Percentiles rank a stretch among this genome's conserved stretches.
Evolutionary conservation across 306 rosid species (phyloP).

Genomic region (Rosa persica): DNA sequence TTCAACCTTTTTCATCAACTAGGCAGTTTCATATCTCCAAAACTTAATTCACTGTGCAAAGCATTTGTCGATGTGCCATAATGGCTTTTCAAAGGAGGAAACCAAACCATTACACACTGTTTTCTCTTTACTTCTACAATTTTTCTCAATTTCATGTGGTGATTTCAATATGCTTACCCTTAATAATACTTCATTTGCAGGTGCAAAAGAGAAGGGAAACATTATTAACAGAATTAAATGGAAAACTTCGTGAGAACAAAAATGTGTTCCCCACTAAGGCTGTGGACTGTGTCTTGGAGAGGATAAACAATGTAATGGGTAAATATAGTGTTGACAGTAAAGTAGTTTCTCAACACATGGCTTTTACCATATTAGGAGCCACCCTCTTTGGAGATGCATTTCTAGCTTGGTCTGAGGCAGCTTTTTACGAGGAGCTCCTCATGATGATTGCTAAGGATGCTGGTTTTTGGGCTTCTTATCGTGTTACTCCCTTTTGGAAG

Average conservation of each 20-base stretch:
- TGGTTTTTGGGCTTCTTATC: conserved; percentile 72
- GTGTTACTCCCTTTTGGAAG: conserved; percentile 73
- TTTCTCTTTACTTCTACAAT: background rate
- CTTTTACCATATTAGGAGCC: conserved; percentile 73
- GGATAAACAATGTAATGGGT: conserved; percentile 39
- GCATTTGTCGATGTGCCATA: background rate
- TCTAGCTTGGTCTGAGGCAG: conserved; percentile 71
- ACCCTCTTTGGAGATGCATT: conserved; percentile 74
- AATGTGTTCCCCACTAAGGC: conserved; percentile 42
- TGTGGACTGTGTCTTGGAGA: conserved; percentile 50
- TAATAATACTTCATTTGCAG: conserved; percentile 32
- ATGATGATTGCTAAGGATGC: conserved; percentile 79
- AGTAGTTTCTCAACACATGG: conserved; percentile 72
- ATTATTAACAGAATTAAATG: conserved; percentile 51
- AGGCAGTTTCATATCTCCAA: background rate
- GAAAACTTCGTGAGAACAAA: conserved; percentile 42
- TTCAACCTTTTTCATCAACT: background rate
- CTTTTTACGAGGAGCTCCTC: conserved; percentile 71
- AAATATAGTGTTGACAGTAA: conserved; percentile 47
- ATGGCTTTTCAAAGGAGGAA: background rate
- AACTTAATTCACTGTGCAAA: background rate
- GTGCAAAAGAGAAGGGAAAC: conserved; percentile 57
- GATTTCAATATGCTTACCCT: background rate
- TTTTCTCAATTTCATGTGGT: conserved; percentile 20
- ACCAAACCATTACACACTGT: conserved; percentile 5